A percentile compares a stretch with the other conserved stretches of the same genome.
These are phyloP conservation scores for Mycena sp. DNA, from an alignment of 1,284 basidiomycete species.

Conservation along the genomic window DNA sequence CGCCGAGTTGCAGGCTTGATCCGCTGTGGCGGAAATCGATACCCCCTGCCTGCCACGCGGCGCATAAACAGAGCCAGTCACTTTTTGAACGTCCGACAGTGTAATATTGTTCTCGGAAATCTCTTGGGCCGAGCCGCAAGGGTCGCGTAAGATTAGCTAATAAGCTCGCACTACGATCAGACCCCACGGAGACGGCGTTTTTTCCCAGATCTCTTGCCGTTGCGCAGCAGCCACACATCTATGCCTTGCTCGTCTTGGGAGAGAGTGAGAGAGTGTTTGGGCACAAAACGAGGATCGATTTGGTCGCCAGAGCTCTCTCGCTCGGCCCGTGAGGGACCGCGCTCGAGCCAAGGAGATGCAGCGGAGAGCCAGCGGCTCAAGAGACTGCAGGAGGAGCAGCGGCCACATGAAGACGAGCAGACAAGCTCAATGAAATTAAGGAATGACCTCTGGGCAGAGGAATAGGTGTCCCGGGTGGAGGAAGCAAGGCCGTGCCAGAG, in stretches of 20 bases:
- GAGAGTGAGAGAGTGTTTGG: no score
- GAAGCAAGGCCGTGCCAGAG: conserved; percentile 43
- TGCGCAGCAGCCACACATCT: background rate
- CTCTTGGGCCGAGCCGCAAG: background rate
- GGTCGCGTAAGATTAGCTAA: background rate
- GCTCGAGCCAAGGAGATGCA: no score
- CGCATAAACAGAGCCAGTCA: background rate
- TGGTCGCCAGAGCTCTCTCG: no score
- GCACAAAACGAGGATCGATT: no score
- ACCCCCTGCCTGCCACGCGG: background rate
- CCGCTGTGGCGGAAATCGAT: background rate
- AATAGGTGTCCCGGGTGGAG: conserved; percentile 41
- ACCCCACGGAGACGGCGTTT: background rate
- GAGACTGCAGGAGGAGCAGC: conserved; percentile 27
- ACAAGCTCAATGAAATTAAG: conserved; percentile 37
- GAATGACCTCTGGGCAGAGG: conserved; percentile 40
- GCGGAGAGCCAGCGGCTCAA: no score
- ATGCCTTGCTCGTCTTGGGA: no score
- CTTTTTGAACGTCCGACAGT: background rate
- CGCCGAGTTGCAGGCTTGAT: background rate
- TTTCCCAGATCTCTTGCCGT: background rate
- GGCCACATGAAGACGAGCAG: conserved; percentile 30
- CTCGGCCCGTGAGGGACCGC: no score
- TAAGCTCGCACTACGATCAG: background rate
- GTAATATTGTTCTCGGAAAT: background rate